Base-by-base conservation (phyloP, 352 stramenopile species). In the Pythium pyrilobum region DNA sequence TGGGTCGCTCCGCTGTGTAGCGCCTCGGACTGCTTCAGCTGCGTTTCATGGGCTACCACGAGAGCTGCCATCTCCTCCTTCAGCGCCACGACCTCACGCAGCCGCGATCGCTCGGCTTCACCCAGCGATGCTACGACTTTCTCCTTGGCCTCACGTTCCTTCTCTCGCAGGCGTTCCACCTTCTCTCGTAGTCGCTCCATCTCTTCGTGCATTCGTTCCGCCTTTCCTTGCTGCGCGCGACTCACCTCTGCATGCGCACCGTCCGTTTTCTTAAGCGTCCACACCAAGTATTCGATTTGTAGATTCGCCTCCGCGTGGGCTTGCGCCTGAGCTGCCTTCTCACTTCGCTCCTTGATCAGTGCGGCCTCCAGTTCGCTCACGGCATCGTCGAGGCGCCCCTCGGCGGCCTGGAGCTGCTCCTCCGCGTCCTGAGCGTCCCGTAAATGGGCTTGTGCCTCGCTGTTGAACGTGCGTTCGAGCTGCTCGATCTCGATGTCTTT, bases 191-290 rank as follows among this genome's bases (percentile, higher is more conserved):
- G 45, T 15, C 33, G n/a, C 29, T 23, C 3, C n/a, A n/a, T n/a
- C 20, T 34, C 45, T 4, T 44, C 47, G n/a, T 27, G 10, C 1
- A 54, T 7, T 9, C 6, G 18, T 12, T 27, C 24, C 28, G 0
- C 27, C 2, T 31, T 28, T 4, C 34, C 29, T 5, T 25, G 32
- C 15, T 24, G 45, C 21, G 32, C 11, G 18, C 15, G 3, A 13
- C 9, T 50, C 18, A 10, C 9, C 28, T 23, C n/a, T 4, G n/a
- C 28, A 9, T 56, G 46, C 3, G 36, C 32, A 8, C 57, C 56
- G 37, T 57, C 47, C 1, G n/a, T 23, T 40, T 25, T 10, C 27
- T 63, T 63, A 2, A 62, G 38, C 9, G 34, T 33, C 21, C 29
- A 41, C 4, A 48, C 27, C 43, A 51, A 51, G 20, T 51, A 51